Base-by-base conservation (phyloP, 2,329 filamentous ascomycete genomes). In the Neocatenulostroma microsporum region DNA sequence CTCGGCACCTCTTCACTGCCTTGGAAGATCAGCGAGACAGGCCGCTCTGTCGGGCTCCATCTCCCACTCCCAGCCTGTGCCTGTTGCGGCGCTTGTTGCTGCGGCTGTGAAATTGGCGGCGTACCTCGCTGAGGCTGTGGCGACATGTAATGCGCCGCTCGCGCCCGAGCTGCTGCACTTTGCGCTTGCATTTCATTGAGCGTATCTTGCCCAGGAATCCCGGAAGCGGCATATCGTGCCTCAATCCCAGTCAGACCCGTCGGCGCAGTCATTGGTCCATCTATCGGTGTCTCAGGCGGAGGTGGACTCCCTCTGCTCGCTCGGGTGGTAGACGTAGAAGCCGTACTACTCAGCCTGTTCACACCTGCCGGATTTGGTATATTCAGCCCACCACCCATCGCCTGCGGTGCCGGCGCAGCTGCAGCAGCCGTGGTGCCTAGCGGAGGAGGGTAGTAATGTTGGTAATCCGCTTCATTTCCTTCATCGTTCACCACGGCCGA, bases 21-120 rank as follows among this genome's bases (percentile, higher is more conserved):
- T 62, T 95, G 89, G 51, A 95, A 96, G 1, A 94, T 82, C 0
- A 84, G 87, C 44, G 80, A 81, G 21, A 86, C 87, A 1, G 88
- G 87, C 39, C 80, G 74, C 59, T 98, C 91, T 3, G 91, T 96
- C 1, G 91, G 91, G 8, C 89, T 96, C 91, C 89, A 96, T 20
- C 88, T 88, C 31, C 89, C 74, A 18, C 71, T 57, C 9, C 29
- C 18, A 10, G 24, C 36, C 17, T 36, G 27, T 17, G 37, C 15
- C 17, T 27, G 30, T 24, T 34, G 28, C 21, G 61, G 56, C 21
- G 66, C 65, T 37, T 41, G 66, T 64, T 10, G 41, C 30, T 28
- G 26, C 15, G n/a, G 21, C 10, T 20, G 4, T n/a, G n/a, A n/a
- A 5, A 25, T 4, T 1, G 21, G 29, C 36, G 70, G 67, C 23